Evolutionary conservation across 495 filamentous ascomycete species (phyloP), one percentile per base, ranked within the genome.

Genomic region (Daldinia vernicosa): DNA sequence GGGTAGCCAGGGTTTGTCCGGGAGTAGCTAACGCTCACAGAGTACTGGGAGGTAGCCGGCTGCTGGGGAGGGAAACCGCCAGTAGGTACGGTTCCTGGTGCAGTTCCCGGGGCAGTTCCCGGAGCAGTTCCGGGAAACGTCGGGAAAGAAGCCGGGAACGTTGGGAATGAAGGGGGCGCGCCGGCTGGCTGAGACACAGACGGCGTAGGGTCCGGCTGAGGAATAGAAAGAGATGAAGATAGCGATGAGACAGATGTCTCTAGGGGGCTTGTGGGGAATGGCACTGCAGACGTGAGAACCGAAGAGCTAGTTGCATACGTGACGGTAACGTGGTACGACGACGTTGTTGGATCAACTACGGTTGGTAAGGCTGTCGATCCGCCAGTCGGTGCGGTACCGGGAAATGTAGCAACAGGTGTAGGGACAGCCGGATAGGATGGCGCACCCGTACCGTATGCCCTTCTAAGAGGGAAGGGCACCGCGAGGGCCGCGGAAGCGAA

Each of bases 401-500:
- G 35, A 58, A 30, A 28, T 51, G 57, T 40, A 47, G 58, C 58
- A 26, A 24, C 37, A 30, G 37, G 28, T 51, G 51, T 40, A 47
- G 58, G 66, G 28, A 24, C 22, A 27, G 37, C 12, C 19, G 26
- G 35, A 37, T 40, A 51, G 6, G 19, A 17, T 17, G 60, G 54
- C 6, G 7, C 28, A 6, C 17, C 50, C 12, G 50, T 37, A 14
- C 35, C 26, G 17, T 14, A 12, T 40, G 59, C 50, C 40, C 62
- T 60, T 32, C 57, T 47, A 17, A 63, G 35, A 6, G 40, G 55
- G 61, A 63, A 68, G 5, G 70, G 70, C 17, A 55, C 70, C 65
- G 70, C 70, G 24, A 69, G 56, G 52, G 65, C 70, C 15, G 56
- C 62, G 40, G 70, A 66, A 65, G 61, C 60, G 35, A 73, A 40